Evolutionary conservation across 495 filamentous ascomycete species (phyloP).

Genomic region (Glutinoglossum americanum): DNA sequence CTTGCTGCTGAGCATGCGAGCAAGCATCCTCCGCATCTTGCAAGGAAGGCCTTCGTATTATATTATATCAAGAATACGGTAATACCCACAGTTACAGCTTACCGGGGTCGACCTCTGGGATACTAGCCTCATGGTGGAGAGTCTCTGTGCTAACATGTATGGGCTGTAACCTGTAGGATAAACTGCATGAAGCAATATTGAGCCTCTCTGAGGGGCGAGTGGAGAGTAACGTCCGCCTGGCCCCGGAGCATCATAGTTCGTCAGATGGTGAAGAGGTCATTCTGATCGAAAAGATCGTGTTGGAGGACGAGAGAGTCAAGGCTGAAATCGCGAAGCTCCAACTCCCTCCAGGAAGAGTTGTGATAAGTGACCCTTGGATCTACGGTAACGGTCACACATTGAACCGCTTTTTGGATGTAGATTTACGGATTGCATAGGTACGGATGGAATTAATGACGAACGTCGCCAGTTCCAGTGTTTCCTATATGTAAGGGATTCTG

Average conservation of each 20-base stretch:
- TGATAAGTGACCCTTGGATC: slow-evolving; percentile 50
- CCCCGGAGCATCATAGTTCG: slow-evolving; percentile 31
- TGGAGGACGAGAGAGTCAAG: slow-evolving; percentile 35
- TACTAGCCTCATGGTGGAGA: neutral
- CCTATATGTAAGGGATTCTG: slow-evolving; percentile 37
- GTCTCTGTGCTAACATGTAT: neutral
- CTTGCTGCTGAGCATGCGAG: slow-evolving; percentile 22
- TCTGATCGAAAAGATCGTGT: slow-evolving; percentile 29
- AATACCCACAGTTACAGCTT: slow-evolving; percentile 6
- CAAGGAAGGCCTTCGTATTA: slow-evolving; percentile 31
- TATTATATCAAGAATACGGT: slow-evolving; percentile 46
- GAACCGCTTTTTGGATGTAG: neutral
- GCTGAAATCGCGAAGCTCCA: slow-evolving; percentile 41
- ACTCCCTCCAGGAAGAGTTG: slow-evolving; percentile 35
- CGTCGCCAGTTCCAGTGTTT: slow-evolving; percentile 42
- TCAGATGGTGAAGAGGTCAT: slow-evolving; percentile 40
- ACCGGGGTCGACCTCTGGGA: neutral
- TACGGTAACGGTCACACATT: slow-evolving; percentile 28
- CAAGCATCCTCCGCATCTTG: slow-evolving; percentile 18
- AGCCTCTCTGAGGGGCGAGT: slow-evolving; percentile 29
- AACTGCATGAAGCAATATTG: slow-evolving; percentile 44
- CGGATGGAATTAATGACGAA: slow-evolving; percentile 39
- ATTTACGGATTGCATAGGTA: slow-evolving; percentile 16
- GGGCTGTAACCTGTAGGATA: slow-evolving; percentile 23
- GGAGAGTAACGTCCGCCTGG: slow-evolving; percentile 37